Conservation (phyloP, 192 early-diverging fungal genomes). For the Coemansia aciculifera region DNA sequence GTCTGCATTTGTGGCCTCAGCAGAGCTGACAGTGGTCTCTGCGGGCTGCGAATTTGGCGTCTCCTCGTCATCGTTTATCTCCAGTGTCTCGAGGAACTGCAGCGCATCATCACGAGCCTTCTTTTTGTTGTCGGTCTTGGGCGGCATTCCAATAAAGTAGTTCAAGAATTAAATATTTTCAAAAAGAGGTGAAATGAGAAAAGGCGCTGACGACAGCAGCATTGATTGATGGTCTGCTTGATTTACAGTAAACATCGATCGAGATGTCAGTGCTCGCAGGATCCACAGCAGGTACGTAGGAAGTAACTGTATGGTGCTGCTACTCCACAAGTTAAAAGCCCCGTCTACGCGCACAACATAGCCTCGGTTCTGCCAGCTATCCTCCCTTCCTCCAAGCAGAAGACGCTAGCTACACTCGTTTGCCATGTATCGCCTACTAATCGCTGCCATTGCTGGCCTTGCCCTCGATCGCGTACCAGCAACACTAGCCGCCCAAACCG, state of each 20-base stretch:
- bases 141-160: conserved; percentile 23
- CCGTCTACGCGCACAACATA: background rate
- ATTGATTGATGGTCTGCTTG: background rate
- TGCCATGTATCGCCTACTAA: conserved; percentile 1
- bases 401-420: too few species aligned
- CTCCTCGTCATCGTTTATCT: conserved; percentile 33
- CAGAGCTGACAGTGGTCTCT: conserved; percentile 2
- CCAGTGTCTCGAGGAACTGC: conserved; percentile 50
- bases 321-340: background rate
- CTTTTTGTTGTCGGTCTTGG: conserved; percentile 36
- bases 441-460: background rate
- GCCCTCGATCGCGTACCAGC: background rate
- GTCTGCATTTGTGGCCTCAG: conserved; percentile 4
- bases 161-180: background rate
- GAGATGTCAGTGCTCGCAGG: background rate
- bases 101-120: conserved; percentile 56
- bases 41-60: conserved; percentile 13
- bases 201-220: background rate
- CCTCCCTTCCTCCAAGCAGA: background rate
- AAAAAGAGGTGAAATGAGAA: background rate
- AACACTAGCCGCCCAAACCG: background rate
- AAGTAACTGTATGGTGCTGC: background rate
- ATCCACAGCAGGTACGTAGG: background rate
- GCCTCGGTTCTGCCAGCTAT: background rate
- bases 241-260: background rate